These are phyloP conservation scores for Kappamyces sp. DNA, from an alignment of 192 early-diverging fungal species.

Conservation along the genomic window DNA sequence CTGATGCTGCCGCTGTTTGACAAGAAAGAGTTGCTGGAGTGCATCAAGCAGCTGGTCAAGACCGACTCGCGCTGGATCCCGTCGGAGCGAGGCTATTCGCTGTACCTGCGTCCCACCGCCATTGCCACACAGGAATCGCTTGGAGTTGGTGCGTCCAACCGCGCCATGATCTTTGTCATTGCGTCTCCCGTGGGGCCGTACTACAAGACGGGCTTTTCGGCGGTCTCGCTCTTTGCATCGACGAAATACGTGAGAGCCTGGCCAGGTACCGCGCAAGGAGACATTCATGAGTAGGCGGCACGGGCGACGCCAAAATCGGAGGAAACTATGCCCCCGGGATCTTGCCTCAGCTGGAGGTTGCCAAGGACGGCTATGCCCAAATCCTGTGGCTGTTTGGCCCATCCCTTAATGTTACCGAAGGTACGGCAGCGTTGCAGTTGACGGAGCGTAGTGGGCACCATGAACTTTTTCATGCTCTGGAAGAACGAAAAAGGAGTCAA, in stretches of 20 bases:
- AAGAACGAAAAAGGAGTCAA: conserved; percentile 73
- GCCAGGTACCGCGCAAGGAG: conserved; percentile 51
- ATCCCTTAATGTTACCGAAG: conserved; percentile 80
- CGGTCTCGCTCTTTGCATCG: conserved; percentile 80
- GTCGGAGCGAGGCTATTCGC: conserved; percentile 80
- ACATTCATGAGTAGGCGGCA: conserved; percentile 40
- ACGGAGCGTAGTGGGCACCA: conserved; percentile 69
- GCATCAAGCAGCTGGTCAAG: conserved; percentile 77
- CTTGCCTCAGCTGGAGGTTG: conserved; percentile 76
- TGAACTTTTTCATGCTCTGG: conserved; percentile 93
- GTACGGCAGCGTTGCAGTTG: conserved; percentile 1
- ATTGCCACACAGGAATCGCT: conserved; percentile 80
- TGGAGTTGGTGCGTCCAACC: conserved; percentile 71
- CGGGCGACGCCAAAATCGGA: conserved; percentile 89
- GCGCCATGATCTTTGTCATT: conserved; percentile 81
- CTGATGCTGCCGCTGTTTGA: conserved; percentile 82
- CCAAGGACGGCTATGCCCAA: conserved; percentile 84
- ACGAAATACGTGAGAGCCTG: conserved; percentile 84
- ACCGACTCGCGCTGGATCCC: conserved; percentile 87
- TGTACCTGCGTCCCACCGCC: conserved; percentile 89
- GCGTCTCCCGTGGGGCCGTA: conserved; percentile 92
- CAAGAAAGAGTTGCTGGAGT: conserved; percentile 67
- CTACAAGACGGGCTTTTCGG: conserved; percentile 89
- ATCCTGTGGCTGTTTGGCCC: conserved; percentile 92
- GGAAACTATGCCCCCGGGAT: conserved; percentile 83